A percentile compares a stretch with the other conserved stretches of the same genome.
These are phyloP conservation scores for Trichophyton mentagrophytes DNA, from an alignment of 2,329 filamentous ascomycete genomes.

Conservation along the genomic window DNA sequence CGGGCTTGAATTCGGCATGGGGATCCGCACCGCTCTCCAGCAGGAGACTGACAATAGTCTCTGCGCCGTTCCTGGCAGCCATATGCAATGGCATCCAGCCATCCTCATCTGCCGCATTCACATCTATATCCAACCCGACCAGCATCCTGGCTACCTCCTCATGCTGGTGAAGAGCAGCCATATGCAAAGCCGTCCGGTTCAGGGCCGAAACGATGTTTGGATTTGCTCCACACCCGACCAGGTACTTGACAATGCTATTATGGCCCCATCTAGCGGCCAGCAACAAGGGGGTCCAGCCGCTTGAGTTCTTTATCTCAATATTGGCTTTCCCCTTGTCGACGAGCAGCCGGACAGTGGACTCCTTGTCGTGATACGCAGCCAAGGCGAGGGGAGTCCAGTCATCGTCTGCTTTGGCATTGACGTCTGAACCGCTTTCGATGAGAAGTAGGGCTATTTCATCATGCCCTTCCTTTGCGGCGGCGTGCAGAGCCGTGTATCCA, in stretches of 20 bases:
- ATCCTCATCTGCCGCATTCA: conserved; percentile 2
- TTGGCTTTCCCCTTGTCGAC: conserved; percentile 12
- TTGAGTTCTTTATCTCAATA: conserved; percentile 10
- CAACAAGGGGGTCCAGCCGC: conserved; percentile 8
- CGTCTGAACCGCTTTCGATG: conserved; percentile 13
- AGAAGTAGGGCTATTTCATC: conserved; percentile 14
- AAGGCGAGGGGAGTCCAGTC: conserved; percentile 14
- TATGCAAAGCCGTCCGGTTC: neutral
- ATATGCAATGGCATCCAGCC: conserved; percentile 6
- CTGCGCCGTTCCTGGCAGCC: neutral
- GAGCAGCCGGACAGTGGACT: conserved; percentile 12
- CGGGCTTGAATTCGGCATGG: neutral
- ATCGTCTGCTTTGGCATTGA: conserved; percentile 11
- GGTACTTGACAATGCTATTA: conserved; percentile 21
- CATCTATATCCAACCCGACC: neutral
- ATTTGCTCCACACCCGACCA: conserved; percentile 24
- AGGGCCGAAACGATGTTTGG: neutral
- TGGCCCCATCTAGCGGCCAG: conserved; percentile 17
- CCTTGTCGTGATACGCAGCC: conserved; percentile 13
- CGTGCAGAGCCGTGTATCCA: conserved; percentile 1
- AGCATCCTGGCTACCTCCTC: neutral
- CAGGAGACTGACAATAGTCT: neutral
- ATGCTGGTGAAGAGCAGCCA: neutral
- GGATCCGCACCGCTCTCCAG: conserved; percentile 3
- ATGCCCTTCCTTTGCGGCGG: conserved; percentile 14